These are phyloP conservation scores for Mucor mucedo DNA, from an alignment of 371 early-diverging fungal species.

Conservation along the genomic window DNA sequence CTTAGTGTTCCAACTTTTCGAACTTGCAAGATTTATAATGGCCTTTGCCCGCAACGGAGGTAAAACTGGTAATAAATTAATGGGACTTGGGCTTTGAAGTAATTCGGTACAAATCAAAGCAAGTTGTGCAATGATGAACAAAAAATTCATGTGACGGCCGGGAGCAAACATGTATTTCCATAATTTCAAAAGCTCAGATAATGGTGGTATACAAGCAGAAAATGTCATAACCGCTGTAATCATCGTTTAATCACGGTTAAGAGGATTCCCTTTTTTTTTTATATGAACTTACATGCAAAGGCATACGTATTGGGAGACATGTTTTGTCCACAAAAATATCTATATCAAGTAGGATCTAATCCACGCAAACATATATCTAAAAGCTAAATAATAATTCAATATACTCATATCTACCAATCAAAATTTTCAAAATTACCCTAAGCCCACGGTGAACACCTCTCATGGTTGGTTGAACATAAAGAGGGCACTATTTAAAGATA, in stretches of 20 bases:
- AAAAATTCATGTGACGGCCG: constrained; percentile 90
- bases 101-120: constrained; percentile 77
- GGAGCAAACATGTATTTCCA: constrained; percentile 94
- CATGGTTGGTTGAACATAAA: constrained; percentile 89
- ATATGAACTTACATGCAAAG: constrained; percentile 74
- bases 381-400: constrained; percentile 55
- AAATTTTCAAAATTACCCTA: constrained; percentile 55
- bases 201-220: constrained; percentile 87
- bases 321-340: constrained; percentile 73
- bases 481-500: constrained; percentile 84
- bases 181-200: constrained; percentile 78
- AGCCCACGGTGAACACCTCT: constrained; percentile 93
- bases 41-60: constrained; percentile 78
- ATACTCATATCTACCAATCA: neutral
- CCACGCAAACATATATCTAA: constrained; percentile 79
- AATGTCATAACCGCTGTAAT: constrained; percentile 87
- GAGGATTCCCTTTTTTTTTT: constrained; percentile 3
- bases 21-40: constrained; percentile 68
- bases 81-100: constrained; percentile 72
- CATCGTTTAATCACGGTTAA: neutral
- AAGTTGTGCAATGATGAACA: constrained; percentile 87
- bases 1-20: no score
- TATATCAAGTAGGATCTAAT: constrained; percentile 78
- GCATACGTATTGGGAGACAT: constrained; percentile 84
- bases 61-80: constrained; percentile 76